Evolutionary conservation across 805 yeast species (phyloP), one percentile per base, ranked within the genome.

Genomic region (Candida hispaniensis): DNA sequence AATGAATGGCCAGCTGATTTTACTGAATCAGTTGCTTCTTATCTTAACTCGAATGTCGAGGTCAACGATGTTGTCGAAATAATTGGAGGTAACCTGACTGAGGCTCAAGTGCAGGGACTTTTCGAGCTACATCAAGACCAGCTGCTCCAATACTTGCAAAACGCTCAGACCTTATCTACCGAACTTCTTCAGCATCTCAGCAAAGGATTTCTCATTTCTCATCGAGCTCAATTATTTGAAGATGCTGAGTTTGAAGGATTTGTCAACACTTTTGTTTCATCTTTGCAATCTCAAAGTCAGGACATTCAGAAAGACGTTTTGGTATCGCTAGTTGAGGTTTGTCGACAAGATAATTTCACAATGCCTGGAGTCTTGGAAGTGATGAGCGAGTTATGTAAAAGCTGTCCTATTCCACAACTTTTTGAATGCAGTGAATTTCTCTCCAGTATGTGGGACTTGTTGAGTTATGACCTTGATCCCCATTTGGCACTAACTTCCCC

Each of bases 231-330:
- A 3, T 28, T 32, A 4, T 32, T 32, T 10, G 36, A 32, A 8
- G 36, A 32, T n/a, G 36, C 22, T 3, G 18, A 23, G 36, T 32
- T 32, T n/a, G 36, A 32, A 23, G 28, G 22, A 11, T 32, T 32
- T 23, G n/a, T n/a, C n/a, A n/a, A n/a, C n/a, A n/a, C n/a, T n/a
- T n/a, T n/a, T n/a, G n/a, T n/a, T n/a, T n/a, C n/a, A n/a, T n/a
- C n/a, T n/a, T 22, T 32, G 2, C 28, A 32, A n/a, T 23, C 23
- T 13, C 23, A 23, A 7, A 27, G 23, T 4, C 18, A 22, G 2
- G 24, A 32, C 14, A 23, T 32, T 12, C 13, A 11, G 12, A 17
- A 22, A 22, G 36, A 32, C 18, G 23, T 17, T 9, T 28, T 32
- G 6, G 18, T 32, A 3, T 23, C 12, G 7, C n/a, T n/a, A n/a